These are phyloP conservation scores for Fraxinus baroniana DNA, from an alignment of 305 asterid genomes.

Conservation along the genomic window DNA sequence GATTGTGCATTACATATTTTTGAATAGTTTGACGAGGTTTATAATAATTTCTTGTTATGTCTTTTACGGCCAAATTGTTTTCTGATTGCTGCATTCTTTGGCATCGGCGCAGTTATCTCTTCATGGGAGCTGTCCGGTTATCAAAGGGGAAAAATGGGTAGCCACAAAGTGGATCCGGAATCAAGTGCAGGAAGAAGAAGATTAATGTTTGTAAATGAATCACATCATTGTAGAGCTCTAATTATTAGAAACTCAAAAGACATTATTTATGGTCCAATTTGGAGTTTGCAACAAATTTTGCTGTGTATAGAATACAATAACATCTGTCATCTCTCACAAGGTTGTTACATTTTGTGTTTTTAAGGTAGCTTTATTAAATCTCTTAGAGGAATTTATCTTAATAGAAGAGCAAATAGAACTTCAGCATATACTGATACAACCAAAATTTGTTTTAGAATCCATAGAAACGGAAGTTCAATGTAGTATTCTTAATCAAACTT, in stretches of 20 bases:
- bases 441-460: background rate
- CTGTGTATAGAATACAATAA: constrained; percentile 9
- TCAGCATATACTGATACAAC: background rate
- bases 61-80: background rate
- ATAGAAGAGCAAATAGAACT: background rate
- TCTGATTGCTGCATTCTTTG: constrained; percentile 15
- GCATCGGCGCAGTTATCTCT: constrained; percentile 59
- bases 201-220: constrained; percentile 18
- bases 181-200: constrained; percentile 51
- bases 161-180: constrained; percentile 97
- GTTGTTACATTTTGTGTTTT: background rate
- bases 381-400: background rate
- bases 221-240: background rate
- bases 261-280: constrained; percentile 18
- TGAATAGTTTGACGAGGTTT: background rate
- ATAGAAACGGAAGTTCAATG: too few species aligned
- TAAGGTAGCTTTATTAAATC: background rate
- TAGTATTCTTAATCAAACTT: background rate
- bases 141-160: constrained; percentile 93
- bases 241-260: background rate
- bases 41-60: background rate
- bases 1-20: background rate
- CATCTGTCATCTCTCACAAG: background rate
- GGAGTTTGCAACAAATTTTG: constrained; percentile 13
- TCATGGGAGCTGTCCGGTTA: constrained; percentile 95